phyloP scores from a whole-genome alignment of 2,329 filamentous ascomycete species.

The Phialophora macrospora region DNA sequence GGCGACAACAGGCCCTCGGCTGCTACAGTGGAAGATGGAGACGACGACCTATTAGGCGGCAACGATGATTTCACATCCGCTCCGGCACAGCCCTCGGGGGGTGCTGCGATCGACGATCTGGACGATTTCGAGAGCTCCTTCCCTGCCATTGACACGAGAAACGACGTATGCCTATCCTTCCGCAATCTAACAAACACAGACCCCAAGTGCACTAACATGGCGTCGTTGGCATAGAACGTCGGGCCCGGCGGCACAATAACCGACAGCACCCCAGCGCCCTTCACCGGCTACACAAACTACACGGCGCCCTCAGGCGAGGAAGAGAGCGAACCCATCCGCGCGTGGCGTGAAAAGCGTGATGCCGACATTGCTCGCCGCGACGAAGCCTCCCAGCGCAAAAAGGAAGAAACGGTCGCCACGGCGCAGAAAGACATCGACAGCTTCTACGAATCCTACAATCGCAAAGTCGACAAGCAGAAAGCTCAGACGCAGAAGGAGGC shows the following conservation, averaged over 20 bases:
- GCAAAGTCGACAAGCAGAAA: conserved; percentile 93
- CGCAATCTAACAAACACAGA: background rate
- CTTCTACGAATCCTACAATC: conserved; percentile 99
- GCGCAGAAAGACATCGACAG: conserved; percentile 95
- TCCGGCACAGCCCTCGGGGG: conserved; percentile 40
- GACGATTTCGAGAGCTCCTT: conserved; percentile 84
- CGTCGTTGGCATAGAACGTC: conserved; percentile 60
- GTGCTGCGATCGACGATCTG: conserved; percentile 51
- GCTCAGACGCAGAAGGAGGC: conserved; percentile 88
- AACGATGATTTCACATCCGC: conserved; percentile 46
- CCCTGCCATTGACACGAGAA: conserved; percentile 76
- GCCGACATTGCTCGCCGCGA: conserved; percentile 80
- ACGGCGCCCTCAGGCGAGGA: conserved; percentile 70
- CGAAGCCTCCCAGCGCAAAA: conserved; percentile 80
- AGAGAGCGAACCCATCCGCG: conserved; percentile 54
- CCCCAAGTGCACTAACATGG: conserved; percentile 18
- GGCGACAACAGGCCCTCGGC: conserved; percentile 67
- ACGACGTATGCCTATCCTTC: conserved; percentile 63
- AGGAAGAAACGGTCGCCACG: conserved; percentile 82
- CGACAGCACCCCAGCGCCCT: conserved; percentile 60
- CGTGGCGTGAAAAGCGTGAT: conserved; percentile 92
- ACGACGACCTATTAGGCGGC: conserved; percentile 72
- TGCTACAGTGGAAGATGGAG: conserved; percentile 66
- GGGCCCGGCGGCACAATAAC: conserved; percentile 81
- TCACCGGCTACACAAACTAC: conserved; percentile 58